phyloP scores from a whole-genome alignment of 2,329 filamentous ascomycete species.

The Boeremia lycopersici region DNA sequence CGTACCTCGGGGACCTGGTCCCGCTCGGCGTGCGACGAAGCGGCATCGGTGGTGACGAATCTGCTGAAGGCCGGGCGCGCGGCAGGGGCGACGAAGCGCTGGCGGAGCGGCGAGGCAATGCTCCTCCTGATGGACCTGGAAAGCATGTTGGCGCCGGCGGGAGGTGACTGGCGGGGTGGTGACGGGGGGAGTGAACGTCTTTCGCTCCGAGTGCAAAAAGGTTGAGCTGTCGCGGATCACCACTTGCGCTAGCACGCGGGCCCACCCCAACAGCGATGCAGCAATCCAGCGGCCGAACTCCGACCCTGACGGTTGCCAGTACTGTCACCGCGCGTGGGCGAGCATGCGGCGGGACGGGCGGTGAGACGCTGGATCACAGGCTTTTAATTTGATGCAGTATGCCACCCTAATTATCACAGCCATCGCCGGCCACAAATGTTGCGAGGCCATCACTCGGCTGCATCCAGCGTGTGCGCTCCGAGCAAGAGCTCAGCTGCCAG shows the following conservation, averaged over 20 bases:
- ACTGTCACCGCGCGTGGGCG: too few species aligned
- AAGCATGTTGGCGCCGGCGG: slow-evolving; percentile 43
- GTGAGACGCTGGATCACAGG: not conserved
- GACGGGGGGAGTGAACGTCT: slow-evolving; percentile 17
- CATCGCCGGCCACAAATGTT: too few species aligned
- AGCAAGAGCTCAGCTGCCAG: too few species aligned
- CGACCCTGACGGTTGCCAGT: slow-evolving; percentile 1
- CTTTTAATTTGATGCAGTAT: too few species aligned
- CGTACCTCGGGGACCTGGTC: slow-evolving; percentile 70
- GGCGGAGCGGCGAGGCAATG: slow-evolving; percentile 48
- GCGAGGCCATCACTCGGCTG: too few species aligned
- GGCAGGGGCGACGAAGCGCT: slow-evolving; percentile 44
- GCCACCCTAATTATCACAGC: too few species aligned
- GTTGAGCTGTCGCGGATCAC: slow-evolving; percentile 14
- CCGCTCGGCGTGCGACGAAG: slow-evolving; percentile 86
- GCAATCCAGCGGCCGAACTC: not conserved
- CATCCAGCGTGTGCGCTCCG: too few species aligned
- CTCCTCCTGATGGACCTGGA: slow-evolving; percentile 49
- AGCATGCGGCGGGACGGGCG: not conserved
- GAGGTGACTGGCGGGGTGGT: slow-evolving; percentile 25
- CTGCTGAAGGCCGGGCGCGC: slow-evolving; percentile 54
- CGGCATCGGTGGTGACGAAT: slow-evolving; percentile 92
- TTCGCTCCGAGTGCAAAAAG: slow-evolving; percentile 7
- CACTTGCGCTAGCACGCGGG: not conserved
- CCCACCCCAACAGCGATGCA: slow-evolving; percentile 10